phyloP scores from a whole-genome alignment of 371 early-diverging fungal genomes.

The Cokeromyces recurvatus region DNA sequence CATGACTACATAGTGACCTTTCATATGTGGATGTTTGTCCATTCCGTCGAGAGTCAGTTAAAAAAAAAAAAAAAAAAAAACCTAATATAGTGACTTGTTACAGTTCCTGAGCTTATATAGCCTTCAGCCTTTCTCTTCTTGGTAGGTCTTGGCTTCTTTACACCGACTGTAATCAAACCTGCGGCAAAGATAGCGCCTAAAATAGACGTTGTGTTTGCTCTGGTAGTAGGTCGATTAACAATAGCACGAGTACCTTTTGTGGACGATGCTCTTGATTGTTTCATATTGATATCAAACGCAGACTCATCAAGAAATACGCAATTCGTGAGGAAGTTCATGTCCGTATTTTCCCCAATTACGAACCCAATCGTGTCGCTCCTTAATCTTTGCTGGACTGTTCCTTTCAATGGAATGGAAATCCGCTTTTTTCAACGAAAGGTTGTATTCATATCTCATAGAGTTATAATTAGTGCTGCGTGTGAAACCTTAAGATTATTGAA shows the following conservation, averaged over 20 bases:
- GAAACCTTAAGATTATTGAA: not conserved
- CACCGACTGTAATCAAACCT: conserved; percentile 19
- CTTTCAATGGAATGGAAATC: not conserved
- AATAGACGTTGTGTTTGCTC: conserved; percentile 22
- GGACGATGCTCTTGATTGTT: conserved; percentile 15
- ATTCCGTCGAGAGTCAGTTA: conserved; percentile 16
- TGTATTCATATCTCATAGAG: not conserved
- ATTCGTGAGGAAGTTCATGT: conserved; percentile 12
- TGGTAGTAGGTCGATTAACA: conserved; percentile 15
- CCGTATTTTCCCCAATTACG: conserved; percentile 12
- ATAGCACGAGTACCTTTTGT: conserved; percentile 12
- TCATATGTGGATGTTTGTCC: conserved; percentile 20
- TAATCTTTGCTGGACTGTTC: not conserved
- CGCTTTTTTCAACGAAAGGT: not conserved
- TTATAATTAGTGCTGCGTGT: not conserved
- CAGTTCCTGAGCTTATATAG: conserved; percentile 19
- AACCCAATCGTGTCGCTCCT: conserved; percentile 3
- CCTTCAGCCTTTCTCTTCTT: conserved; percentile 23
- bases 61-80: too few species aligned
- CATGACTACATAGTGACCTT: conserved; percentile 14
- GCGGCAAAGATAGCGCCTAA: conserved; percentile 20
- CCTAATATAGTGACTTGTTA: conserved; percentile 13
- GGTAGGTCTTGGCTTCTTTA: conserved; percentile 18
- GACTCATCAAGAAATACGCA: conserved; percentile 15
- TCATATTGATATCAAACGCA: conserved; percentile 19